Percentiles rank a stretch among this genome's conserved stretches.
Evolutionary conservation across 1,139 yeast genomes (phyloP).

Genomic region (Blastobotrys ciferrii): DNA sequence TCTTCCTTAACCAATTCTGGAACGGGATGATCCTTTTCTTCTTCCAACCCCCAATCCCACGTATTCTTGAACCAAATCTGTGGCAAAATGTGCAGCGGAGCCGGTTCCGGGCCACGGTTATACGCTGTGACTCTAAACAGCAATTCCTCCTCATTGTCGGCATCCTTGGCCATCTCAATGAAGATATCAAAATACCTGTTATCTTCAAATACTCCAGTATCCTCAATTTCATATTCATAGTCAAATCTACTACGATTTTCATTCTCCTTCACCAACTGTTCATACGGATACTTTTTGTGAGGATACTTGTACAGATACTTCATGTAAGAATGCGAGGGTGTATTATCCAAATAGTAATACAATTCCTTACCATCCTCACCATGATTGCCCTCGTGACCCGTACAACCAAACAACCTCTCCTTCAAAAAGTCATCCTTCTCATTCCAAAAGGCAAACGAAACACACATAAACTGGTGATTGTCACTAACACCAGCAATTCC

Average conservation of each 20-base stretch:
- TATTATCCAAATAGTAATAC: slow-evolving; percentile 82
- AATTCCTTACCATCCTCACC: slow-evolving; percentile 94
- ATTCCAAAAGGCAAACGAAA: slow-evolving; percentile 88
- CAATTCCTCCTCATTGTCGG: slow-evolving; percentile 76
- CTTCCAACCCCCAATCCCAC: slow-evolving; percentile 83
- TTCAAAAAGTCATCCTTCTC: slow-evolving; percentile 83
- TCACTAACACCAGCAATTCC: slow-evolving; percentile 93
- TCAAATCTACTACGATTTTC: slow-evolving; percentile 63
- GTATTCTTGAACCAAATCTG: slow-evolving; percentile 86
- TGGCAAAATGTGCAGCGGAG: slow-evolving; percentile 85
- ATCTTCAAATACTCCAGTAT: slow-evolving; percentile 74
- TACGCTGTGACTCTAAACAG: slow-evolving; percentile 86
- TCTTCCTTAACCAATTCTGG: slow-evolving; percentile 50
- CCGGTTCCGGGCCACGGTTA: slow-evolving; percentile 78
- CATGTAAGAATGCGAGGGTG: slow-evolving; percentile 93
- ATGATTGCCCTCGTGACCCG: slow-evolving; percentile 92
- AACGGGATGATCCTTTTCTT: slow-evolving; percentile 45
- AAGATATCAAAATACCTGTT: slow-evolving; percentile 86
- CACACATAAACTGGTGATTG: slow-evolving; percentile 73
- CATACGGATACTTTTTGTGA: slow-evolving; percentile 78
- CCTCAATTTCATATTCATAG: slow-evolving; percentile 68
- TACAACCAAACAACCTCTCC: slow-evolving; percentile 84
- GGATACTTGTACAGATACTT: slow-evolving; percentile 92
- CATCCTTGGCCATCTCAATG: slow-evolving; percentile 88
- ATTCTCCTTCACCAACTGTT: slow-evolving; percentile 69